These are phyloP conservation scores for Juglanconis sp. DNA, from an alignment of 2,329 filamentous ascomycete genomes.

Conservation along the genomic window DNA sequence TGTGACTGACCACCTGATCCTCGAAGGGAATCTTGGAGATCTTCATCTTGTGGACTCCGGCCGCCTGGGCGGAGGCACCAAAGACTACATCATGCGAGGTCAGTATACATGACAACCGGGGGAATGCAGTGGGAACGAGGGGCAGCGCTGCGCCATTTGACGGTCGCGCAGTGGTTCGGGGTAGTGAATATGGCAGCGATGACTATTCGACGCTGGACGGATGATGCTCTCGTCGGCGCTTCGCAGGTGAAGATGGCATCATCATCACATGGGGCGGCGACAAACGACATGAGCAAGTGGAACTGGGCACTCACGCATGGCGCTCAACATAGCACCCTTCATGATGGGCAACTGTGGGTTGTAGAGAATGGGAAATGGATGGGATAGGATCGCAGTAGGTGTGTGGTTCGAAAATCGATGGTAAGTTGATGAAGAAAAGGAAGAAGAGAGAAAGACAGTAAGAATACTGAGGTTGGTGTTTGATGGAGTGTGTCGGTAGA, in stretches of 20 bases:
- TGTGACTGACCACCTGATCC: conserved; percentile 78
- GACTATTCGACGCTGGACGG: neutral
- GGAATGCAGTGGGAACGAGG: neutral
- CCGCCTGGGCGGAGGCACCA: conserved; percentile 65
- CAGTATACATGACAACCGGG: conserved; percentile 63
- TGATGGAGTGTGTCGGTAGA: neutral
- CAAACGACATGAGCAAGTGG: conserved; percentile 2
- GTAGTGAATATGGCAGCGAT: neutral
- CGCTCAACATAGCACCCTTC: conserved; percentile 81
- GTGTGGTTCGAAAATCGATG: neutral
- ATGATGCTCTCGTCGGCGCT: neutral
- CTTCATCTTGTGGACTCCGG: conserved; percentile 92
- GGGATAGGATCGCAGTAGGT: neutral
- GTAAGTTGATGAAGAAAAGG: neutral
- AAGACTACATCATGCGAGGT: conserved; percentile 14
- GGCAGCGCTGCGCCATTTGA: neutral
- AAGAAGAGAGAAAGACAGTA: neutral
- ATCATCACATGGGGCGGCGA: neutral
- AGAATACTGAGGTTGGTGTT: neutral
- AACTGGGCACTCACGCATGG: conserved; percentile 17
- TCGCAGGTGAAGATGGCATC: neutral
- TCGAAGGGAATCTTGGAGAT: conserved; percentile 92
- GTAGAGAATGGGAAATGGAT: neutral
- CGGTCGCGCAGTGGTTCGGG: neutral
- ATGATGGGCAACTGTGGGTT: conserved; percentile 54